Evolutionary conservation across 441 rosid genomes (phyloP).

Genomic region (Bocquillonia castaneifolia): DNA sequence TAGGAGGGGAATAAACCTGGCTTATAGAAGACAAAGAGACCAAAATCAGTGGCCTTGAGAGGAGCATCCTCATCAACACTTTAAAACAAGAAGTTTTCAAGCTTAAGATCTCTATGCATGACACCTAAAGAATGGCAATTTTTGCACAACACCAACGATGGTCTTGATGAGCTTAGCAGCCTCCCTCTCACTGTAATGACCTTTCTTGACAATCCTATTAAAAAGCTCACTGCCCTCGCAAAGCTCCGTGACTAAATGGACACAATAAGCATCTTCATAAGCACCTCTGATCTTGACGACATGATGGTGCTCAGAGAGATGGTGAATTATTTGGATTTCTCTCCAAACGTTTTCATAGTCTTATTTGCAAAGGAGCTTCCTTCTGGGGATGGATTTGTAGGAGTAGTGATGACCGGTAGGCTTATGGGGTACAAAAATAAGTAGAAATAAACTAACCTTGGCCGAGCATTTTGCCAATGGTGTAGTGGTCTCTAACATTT

Average conservation of each 20-base stretch:
- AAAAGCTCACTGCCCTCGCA: conserved; percentile 85
- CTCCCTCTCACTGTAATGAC: conserved; percentile 73
- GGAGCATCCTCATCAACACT: conserved; percentile 57
- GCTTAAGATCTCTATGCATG: conserved; percentile 84
- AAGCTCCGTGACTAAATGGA: conserved; percentile 85
- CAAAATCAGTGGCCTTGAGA: conserved; percentile 80
- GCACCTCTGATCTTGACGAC: conserved; percentile 68
- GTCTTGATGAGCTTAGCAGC: conserved; percentile 75
- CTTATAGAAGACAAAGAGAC: conserved; percentile 69
- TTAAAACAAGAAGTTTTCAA: conserved; percentile 79
- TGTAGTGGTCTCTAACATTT: conserved; percentile 52
- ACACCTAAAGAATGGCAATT: conserved; percentile 83
- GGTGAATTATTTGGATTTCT: conserved; percentile 92
- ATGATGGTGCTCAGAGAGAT: conserved; percentile 59
- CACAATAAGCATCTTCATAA: conserved; percentile 58
- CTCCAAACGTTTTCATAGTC: conserved; percentile 79
- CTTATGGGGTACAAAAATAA: conserved; percentile 61
- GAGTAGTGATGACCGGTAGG: conserved; percentile 46
- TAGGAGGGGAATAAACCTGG: conserved; percentile 52
- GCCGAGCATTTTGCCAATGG: conserved; percentile 61
- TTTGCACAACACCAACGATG: conserved; percentile 73
- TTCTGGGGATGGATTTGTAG: conserved; percentile 80
- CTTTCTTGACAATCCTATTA: conserved; percentile 69
- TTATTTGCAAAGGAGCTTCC: conserved; percentile 68
- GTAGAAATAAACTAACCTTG: conserved; percentile 87